Evolutionary conservation across 2,329 filamentous ascomycete species (phyloP).

Genomic region (Coniochaeta sp.): DNA sequence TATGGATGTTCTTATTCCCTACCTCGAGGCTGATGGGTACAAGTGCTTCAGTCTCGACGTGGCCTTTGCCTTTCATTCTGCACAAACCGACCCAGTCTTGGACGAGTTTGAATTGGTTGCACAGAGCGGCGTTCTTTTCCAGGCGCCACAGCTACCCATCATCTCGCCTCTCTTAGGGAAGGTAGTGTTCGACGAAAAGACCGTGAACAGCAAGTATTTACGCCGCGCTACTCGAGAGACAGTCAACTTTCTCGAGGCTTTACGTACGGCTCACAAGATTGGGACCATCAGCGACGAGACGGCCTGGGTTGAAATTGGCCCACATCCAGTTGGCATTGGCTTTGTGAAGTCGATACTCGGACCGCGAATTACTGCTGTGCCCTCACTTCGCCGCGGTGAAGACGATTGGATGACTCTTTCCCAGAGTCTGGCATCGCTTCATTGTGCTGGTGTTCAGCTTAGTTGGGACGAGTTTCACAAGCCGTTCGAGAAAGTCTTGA

Average conservation of each 20-base stretch:
- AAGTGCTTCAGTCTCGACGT: slow-evolving; percentile 27
- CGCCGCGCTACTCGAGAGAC: slow-evolving; percentile 52
- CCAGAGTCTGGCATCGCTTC: slow-evolving; percentile 36
- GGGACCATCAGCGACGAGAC: slow-evolving; percentile 47
- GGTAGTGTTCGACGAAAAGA: slow-evolving; percentile 38
- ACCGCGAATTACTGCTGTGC: slow-evolving; percentile 30
- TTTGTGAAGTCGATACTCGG: slow-evolving; percentile 50
- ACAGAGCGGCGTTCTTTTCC: slow-evolving; percentile 25
- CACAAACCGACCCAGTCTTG: slow-evolving; percentile 30
- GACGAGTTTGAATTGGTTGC: slow-evolving; percentile 38
- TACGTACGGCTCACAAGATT: slow-evolving; percentile 40
- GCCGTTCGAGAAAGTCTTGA: slow-evolving; percentile 48
- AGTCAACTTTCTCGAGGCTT: slow-evolving; percentile 55
- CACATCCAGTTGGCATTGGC: slow-evolving; percentile 54
- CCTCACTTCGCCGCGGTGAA: slow-evolving; percentile 47
- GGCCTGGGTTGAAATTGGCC: slow-evolving; percentile 61
- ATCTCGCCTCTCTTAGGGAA: slow-evolving; percentile 48
- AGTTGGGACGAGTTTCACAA: slow-evolving; percentile 62
- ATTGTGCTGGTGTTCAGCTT: slow-evolving; percentile 49
- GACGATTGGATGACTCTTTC: slow-evolving; percentile 50
- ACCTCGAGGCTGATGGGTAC: slow-evolving; percentile 8
- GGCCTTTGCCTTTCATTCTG: slow-evolving; percentile 27
- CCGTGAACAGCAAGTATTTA: slow-evolving; percentile 51
- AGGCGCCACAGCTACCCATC: slow-evolving; percentile 41
- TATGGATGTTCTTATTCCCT: slow-evolving; percentile 25